Evolutionary conservation across 148 eudicot genomes (phyloP), one percentile per base, ranked within the genome.

Genomic region (Amaranthus cruentus): DNA sequence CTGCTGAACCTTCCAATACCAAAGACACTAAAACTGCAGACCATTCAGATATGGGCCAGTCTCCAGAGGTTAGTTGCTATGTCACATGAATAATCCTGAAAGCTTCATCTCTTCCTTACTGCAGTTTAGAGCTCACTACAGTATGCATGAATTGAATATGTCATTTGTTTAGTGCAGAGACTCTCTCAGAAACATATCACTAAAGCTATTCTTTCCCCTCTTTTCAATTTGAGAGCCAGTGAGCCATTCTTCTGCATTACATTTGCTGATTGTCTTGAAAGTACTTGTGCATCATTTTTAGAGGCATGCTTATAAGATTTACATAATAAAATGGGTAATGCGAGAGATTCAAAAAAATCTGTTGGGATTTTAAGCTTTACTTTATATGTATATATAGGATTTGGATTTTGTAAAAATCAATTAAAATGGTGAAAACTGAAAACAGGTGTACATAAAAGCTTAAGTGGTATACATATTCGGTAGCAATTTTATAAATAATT

Each of bases 61-160:
- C 70, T 55, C 79, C 70, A 64, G 86, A 88, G 91, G 89, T 88
- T 66, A 81, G 69, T 46, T 75, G 43, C 15, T 67, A 28, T 51
- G 4, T 51, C 12, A 7, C 71, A 48, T 48, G 62, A 66, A 43
- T 15, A 59, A 13, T 46, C n/a, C 9, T 70, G 42, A 53, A 28
- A 49, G 42, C 44, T 55, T 12, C 43, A 4, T 58, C 47, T 1
- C 63, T 59, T 44, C 55, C 53, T 44, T 18, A 71, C 43, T 42
- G 44, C 21, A 71, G 15, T 62, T 12, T 14, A 49, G 64, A 46
- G 11, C 5, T 52, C 13, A 3, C 15, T n/a, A 46, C 21, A 43
- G 7, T 72, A 50, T 66, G 6, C 46, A 21, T 62, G 14, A 6
- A 54, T 48, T 21, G 11, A 72, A 11, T 47, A 11, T 72, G 14